phyloP scores from a whole-genome alignment of 495 filamentous ascomycete genomes.

The Staphylotrichum tortipilum region DNA sequence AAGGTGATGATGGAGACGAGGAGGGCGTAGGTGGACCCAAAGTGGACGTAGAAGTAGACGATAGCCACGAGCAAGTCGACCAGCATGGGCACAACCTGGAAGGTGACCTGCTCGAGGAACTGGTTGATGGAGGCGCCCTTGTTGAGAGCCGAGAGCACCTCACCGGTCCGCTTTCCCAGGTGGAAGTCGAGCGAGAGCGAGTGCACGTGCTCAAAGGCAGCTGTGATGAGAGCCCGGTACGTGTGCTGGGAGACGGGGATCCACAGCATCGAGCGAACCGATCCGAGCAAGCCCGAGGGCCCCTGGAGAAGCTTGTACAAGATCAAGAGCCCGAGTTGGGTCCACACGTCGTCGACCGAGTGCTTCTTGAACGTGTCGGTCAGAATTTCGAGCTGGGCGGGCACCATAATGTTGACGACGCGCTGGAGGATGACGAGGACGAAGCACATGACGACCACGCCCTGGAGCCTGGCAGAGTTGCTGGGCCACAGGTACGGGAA shows the following conservation, averaged over 20 bases:
- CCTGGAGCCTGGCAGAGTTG: slow-evolving; percentile 60
- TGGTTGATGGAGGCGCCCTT: slow-evolving; percentile 95
- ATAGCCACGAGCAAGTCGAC: slow-evolving; percentile 83
- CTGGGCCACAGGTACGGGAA: slow-evolving; percentile 93
- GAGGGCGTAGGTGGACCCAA: slow-evolving; percentile 87
- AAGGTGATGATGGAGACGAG: slow-evolving; percentile 89
- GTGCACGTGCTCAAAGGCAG: slow-evolving; percentile 95
- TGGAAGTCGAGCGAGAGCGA: slow-evolving; percentile 92
- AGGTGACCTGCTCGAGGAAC: slow-evolving; percentile 92
- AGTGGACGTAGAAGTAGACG: slow-evolving; percentile 68
- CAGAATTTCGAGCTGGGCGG: slow-evolving; percentile 64
- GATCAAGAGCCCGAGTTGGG: slow-evolving; percentile 66
- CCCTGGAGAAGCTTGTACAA: slow-evolving; percentile 80
- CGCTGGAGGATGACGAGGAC: slow-evolving; percentile 66
- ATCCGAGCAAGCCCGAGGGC: slow-evolving; percentile 74
- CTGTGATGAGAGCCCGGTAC: slow-evolving; percentile 86
- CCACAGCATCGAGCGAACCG: slow-evolving; percentile 75
- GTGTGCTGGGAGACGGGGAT: slow-evolving; percentile 94
- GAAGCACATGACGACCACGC: slow-evolving; percentile 73
- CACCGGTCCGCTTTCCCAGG: slow-evolving; percentile 90
- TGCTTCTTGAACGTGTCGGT: slow-evolving; percentile 51
- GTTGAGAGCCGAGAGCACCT: slow-evolving; percentile 88
- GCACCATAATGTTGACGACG: slow-evolving; percentile 71
- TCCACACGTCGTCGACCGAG: slow-evolving; percentile 20
- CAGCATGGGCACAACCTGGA: slow-evolving; percentile 90